Evolutionary conservation across 768 basidiomycete species (phyloP).

Genomic region (Lactarius indigo): DNA sequence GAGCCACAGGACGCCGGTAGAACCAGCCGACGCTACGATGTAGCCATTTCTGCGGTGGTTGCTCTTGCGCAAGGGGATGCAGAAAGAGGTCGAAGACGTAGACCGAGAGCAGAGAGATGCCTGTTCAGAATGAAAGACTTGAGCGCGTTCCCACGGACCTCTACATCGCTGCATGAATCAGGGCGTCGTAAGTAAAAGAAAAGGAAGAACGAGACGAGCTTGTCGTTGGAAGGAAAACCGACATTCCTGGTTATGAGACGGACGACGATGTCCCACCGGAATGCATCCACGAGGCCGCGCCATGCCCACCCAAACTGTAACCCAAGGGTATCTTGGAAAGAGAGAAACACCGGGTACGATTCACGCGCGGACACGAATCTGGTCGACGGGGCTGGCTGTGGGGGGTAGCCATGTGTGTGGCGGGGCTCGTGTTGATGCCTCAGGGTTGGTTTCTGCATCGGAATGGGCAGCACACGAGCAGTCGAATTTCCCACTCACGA

Average conservation of each 20-base stretch:
- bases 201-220: neutral
- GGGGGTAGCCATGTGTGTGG: conserved; percentile 5
- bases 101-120: conserved; percentile 65
- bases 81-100: conserved; percentile 74
- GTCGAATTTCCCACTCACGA: neutral
- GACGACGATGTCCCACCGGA: conserved; percentile 65
- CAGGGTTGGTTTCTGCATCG: conserved; percentile 17
- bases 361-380: conserved; percentile 37
- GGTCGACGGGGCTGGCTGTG: neutral
- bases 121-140: conserved; percentile 75
- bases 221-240: neutral
- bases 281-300: conserved; percentile 64
- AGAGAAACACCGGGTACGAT: conserved; percentile 67
- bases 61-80: conserved; percentile 59
- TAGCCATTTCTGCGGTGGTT: conserved; percentile 60
- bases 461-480: conserved; percentile 4
- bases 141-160: conserved; percentile 68
- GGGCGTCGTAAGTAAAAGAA: conserved; percentile 19
- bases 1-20: conserved; percentile 76
- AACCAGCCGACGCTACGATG: conserved; percentile 73
- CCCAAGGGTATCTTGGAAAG: conserved; percentile 53
- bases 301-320: conserved; percentile 59
- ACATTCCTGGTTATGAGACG: conserved; percentile 55
- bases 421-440: conserved; percentile 7
- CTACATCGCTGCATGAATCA: conserved; percentile 53